phyloP scores from a whole-genome alignment of 768 basidiomycete genomes.

The Podaxis carcinomalis region DNA sequence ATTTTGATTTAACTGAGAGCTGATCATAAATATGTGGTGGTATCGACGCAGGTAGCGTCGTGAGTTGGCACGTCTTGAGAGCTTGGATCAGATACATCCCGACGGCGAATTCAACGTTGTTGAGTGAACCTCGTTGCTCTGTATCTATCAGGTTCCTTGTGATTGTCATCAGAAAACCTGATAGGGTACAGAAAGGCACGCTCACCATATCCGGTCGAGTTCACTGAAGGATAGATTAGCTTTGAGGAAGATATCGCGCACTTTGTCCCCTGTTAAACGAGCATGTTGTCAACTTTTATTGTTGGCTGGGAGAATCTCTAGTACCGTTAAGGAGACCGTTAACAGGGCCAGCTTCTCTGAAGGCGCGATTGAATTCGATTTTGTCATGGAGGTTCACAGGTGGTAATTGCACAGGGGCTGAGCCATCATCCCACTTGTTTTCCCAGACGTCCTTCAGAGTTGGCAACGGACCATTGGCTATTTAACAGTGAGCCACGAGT shows the following conservation, averaged over 20 bases:
- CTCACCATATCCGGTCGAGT: conserved; percentile 59
- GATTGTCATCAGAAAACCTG: background rate
- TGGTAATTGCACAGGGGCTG: conserved; percentile 24
- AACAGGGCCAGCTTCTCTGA: conserved; percentile 43
- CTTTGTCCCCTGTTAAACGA: conserved; percentile 44
- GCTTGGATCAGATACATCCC: conserved; percentile 62
- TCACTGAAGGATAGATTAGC: conserved; percentile 55
- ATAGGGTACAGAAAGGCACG: background rate
- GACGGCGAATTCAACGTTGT: conserved; percentile 63
- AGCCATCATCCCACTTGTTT: conserved; percentile 1
- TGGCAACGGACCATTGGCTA: conserved; percentile 12
- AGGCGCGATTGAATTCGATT: conserved; percentile 45
- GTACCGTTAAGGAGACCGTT: conserved; percentile 53
- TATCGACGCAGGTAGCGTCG: conserved; percentile 26
- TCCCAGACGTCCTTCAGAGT: conserved; percentile 13
- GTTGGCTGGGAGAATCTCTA: conserved; percentile 1
- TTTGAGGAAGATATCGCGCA: conserved; percentile 59
- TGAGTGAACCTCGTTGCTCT: conserved; percentile 53
- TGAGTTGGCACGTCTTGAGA: conserved; percentile 29
- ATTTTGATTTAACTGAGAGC: conserved; percentile 16
- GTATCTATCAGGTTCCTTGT: conserved; percentile 61
- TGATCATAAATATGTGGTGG: conserved; percentile 27
- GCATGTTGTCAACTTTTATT: background rate
- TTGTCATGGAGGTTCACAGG: conserved; percentile 42
- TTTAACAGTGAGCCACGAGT: background rate